Evolutionary conservation across 306 rosid species (phyloP).

Genomic region (Prunus dulcis): DNA sequence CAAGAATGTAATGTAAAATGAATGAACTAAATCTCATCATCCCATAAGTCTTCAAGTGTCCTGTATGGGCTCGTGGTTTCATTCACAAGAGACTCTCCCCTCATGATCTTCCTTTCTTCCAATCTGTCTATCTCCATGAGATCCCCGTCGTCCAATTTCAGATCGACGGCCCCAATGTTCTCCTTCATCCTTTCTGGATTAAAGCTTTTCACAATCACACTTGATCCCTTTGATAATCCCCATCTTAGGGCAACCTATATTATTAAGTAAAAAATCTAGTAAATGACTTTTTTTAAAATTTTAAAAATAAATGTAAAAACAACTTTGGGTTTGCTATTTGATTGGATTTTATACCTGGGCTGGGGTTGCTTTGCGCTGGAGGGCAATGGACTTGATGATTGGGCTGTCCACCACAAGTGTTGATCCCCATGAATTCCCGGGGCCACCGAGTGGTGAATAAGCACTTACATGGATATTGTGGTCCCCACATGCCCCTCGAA

Average conservation of each 20-base stretch:
- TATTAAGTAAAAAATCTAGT: background rate
- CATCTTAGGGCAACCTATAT: constrained; percentile 72
- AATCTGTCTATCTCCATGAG: constrained; percentile 50
- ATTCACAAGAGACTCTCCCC: constrained; percentile 79
- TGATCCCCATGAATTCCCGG: constrained; percentile 94
- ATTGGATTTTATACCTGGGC: constrained; percentile 53
- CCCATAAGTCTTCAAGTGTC: constrained; percentile 76
- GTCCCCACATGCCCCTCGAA: constrained; percentile 56
- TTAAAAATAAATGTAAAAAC: background rate
- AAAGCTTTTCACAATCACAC: constrained; percentile 88
- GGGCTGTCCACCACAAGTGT: constrained; percentile 61
- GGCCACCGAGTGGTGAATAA: constrained; percentile 88
- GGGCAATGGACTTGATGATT: constrained; percentile 60
- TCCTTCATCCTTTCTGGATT: constrained; percentile 63
- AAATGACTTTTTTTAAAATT: background rate
- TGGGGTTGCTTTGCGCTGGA: constrained; percentile 56
- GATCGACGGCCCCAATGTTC: constrained; percentile 49
- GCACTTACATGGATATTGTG: constrained; percentile 77
- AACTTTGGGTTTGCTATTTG: background rate
- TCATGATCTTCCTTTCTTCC: constrained; percentile 79
- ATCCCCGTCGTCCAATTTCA: constrained; percentile 63
- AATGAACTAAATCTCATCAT: constrained; percentile 37
- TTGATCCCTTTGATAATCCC: constrained; percentile 76
- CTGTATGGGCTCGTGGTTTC: constrained; percentile 80
- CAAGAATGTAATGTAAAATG: background rate